Conservation (phyloP, 129 eudicot species). For the Ambrosia artemisiifolia region DNA sequence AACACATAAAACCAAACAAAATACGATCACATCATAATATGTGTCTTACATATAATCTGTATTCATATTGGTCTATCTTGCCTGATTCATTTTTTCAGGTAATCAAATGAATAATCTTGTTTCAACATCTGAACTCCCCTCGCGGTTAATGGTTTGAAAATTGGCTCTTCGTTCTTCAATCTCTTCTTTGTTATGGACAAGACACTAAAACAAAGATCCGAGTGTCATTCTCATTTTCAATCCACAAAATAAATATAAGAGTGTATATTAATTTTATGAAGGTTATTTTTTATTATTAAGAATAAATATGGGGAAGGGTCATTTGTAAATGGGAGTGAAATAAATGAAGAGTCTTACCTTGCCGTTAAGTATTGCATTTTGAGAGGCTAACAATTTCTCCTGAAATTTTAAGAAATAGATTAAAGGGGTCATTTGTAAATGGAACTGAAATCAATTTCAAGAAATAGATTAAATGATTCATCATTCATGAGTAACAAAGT, state of each 20-base stretch:
- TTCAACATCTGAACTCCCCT: constrained; percentile 74
- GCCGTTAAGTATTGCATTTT: constrained; percentile 52
- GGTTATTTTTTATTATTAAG: too few species aligned
- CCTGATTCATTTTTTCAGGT: constrained; percentile 22
- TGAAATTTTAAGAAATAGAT: constrained; percentile 27
- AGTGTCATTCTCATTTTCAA: not conserved
- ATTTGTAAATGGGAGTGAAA: not conserved
- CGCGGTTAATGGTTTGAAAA: constrained; percentile 32
- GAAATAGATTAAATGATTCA: not conserved
- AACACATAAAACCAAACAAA: constrained; percentile 9
- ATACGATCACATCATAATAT: not conserved
- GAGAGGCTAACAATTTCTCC: constrained; percentile 65
- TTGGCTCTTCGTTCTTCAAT: constrained; percentile 31
- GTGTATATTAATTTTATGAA: too few species aligned
- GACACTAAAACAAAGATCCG: constrained; percentile 42
- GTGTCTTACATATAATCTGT: not conserved
- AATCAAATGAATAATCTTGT: constrained; percentile 55
- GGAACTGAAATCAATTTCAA: too few species aligned
- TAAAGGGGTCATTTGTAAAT: too few species aligned
- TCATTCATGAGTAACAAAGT: not conserved
- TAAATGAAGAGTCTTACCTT: constrained; percentile 41
- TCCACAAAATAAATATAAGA: not conserved
- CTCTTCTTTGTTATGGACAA: constrained; percentile 28
- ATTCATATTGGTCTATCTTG: constrained; percentile 3
- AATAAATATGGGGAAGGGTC: too few species aligned